A percentile compares a stretch with the other conserved stretches of the same genome.
These are phyloP conservation scores for Acanthamoeba healyi DNA, from an alignment of 208 protist genomes.

Conservation along the genomic window DNA sequence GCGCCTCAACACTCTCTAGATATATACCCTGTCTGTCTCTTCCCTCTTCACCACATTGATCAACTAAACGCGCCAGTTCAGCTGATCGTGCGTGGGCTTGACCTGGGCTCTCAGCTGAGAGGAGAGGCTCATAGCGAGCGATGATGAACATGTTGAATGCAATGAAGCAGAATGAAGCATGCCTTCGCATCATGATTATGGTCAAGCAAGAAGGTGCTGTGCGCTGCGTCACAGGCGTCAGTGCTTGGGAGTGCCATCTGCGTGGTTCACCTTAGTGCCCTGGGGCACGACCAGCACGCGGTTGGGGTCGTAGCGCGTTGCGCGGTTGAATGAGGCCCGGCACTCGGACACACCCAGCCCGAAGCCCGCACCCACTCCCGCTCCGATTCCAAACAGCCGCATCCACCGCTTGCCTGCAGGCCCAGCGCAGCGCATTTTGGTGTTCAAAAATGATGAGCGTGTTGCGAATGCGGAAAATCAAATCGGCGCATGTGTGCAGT, in stretches of 20 bases:
- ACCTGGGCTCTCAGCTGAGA: too few species aligned
- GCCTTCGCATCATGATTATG: too few species aligned
- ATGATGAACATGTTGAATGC: too few species aligned
- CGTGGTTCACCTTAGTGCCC: background rate
- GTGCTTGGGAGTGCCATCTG: background rate
- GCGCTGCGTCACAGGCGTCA: background rate
- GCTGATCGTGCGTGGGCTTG: too few species aligned
- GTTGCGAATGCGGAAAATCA: background rate
- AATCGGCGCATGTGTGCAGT: too few species aligned
- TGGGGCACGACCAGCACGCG: background rate
- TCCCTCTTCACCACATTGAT: background rate
- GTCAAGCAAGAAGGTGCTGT: background rate
- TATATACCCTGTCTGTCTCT: background rate
- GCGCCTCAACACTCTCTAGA: conserved; percentile 39
- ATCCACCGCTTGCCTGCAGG: conserved; percentile 32
- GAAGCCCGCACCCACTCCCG: conserved; percentile 27
- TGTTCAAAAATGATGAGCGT: too few species aligned
- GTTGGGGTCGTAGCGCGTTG: conserved; percentile 12
- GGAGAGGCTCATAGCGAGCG: too few species aligned
- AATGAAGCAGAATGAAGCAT: too few species aligned
- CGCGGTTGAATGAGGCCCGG: conserved; percentile 3
- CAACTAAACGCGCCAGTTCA: too few species aligned
- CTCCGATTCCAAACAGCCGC: background rate
- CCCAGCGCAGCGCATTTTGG: too few species aligned
- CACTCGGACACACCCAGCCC: conserved; percentile 44